Evolutionary conservation across 495 filamentous ascomycete species (phyloP).

Genomic region (Xylaria venustula): DNA sequence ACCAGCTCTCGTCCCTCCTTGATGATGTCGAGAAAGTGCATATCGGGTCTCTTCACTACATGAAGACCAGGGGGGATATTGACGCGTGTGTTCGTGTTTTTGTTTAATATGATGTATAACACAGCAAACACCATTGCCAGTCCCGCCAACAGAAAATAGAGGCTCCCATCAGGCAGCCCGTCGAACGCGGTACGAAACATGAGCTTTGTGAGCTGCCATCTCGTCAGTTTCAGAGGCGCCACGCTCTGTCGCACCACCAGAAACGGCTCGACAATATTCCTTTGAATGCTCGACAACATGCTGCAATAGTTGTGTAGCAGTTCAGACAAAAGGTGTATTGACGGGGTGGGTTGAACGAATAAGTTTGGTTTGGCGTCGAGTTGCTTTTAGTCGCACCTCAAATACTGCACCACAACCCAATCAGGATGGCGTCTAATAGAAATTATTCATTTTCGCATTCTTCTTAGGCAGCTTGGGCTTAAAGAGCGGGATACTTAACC

Average conservation of each 20-base stretch:
- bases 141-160: not conserved
- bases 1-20: not conserved
- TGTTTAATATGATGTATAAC: not conserved
- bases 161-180: not conserved
- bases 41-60: not conserved
- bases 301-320: not conserved
- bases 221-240: not conserved
- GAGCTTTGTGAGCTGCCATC: slow-evolving; percentile 1
- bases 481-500: not conserved
- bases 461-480: not conserved
- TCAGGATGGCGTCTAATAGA: not conserved
- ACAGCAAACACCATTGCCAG: not conserved
- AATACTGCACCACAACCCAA: not conserved
- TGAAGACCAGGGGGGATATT: not conserved
- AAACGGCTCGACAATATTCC: not conserved
- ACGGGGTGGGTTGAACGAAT: not conserved
- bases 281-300: not conserved
- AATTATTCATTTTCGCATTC: not conserved
- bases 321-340: not conserved
- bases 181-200: not conserved
- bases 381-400: not conserved
- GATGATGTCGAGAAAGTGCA: not conserved
- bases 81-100: not conserved
- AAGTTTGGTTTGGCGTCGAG: not conserved
- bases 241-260: not conserved